These are phyloP conservation scores for Creolimax fragrantissima DNA, from an alignment of 78 protist genomes.

Conservation along the genomic window DNA sequence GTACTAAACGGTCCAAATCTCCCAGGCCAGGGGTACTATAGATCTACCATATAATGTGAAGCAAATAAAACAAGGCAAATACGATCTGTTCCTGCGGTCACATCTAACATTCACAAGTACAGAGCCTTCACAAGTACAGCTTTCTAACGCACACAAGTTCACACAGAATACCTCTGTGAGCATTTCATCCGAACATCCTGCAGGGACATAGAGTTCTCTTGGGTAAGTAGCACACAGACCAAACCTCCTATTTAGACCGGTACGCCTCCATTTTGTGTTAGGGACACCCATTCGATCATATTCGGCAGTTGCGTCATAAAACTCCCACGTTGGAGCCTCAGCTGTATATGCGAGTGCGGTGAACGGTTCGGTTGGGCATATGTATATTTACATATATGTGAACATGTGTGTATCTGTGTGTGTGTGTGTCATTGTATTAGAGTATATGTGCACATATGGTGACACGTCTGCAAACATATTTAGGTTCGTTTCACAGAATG, in stretches of 20 bases:
- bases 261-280: background rate
- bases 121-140: background rate
- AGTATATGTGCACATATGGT: too few relatives aligned
- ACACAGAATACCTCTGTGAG: background rate
- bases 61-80: background rate
- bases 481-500: too few relatives aligned
- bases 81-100: background rate
- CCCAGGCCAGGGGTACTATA: too few relatives aligned
- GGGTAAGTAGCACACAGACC: slow-evolving; percentile 44
- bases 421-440: too few relatives aligned
- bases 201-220: background rate
- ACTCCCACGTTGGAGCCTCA: background rate
- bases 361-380: too few relatives aligned
- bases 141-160: too few relatives aligned
- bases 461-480: too few relatives aligned
- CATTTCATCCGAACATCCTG: background rate
- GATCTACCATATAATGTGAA: too few relatives aligned
- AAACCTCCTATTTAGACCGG: slow-evolving; percentile 1
- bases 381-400: too few relatives aligned
- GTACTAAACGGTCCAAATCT: too few relatives aligned
- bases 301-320: background rate
- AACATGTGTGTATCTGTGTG: too few relatives aligned
- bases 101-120: background rate
- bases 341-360: background rate
- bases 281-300: slow-evolving; percentile 13